Percentiles rank a stretch among this genome's conserved stretches.
Evolutionary conservation across 2,329 filamentous ascomycete genomes (phyloP).

Genomic region (Aspergillus intermedius): DNA sequence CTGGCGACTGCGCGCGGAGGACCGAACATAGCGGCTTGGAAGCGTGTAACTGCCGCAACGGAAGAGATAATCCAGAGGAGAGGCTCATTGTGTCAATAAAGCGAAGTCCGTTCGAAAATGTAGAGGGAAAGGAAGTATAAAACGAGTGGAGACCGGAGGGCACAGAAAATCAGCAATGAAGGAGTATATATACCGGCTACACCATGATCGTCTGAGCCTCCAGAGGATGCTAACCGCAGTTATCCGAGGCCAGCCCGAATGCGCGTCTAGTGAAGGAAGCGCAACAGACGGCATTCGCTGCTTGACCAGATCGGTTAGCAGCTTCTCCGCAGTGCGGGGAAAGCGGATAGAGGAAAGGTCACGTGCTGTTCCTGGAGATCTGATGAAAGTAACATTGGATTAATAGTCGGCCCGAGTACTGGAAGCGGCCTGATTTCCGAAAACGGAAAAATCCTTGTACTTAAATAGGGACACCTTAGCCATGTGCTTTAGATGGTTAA

Average conservation of each 20-base stretch:
- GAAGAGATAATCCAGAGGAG: slow-evolving; percentile 8
- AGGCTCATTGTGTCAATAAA: slow-evolving; percentile 10
- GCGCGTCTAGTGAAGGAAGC: not conserved
- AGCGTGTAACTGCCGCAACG: slow-evolving; percentile 7
- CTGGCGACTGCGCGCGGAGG: not conserved
- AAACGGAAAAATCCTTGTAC: no score
- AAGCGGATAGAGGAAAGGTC: not conserved
- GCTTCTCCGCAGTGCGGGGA: slow-evolving; percentile 1
- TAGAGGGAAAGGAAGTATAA: not conserved
- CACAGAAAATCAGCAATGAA: not conserved
- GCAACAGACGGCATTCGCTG: not conserved
- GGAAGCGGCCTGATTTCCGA: no score
- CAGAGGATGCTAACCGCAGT: not conserved
- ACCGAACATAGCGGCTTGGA: slow-evolving; percentile 4
- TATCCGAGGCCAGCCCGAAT: not conserved
- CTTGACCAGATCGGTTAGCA: not conserved
- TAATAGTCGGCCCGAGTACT: no score
- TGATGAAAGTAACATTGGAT: no score
- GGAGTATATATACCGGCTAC: not conserved
- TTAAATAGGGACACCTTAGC: no score
- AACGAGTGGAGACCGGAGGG: not conserved
- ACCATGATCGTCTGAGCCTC: not conserved
- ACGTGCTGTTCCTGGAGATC: not conserved
- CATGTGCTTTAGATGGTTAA: no score
- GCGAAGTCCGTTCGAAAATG: not conserved